Conservation (phyloP, 805 yeast species). For the Yarrowia divulgata region DNA sequence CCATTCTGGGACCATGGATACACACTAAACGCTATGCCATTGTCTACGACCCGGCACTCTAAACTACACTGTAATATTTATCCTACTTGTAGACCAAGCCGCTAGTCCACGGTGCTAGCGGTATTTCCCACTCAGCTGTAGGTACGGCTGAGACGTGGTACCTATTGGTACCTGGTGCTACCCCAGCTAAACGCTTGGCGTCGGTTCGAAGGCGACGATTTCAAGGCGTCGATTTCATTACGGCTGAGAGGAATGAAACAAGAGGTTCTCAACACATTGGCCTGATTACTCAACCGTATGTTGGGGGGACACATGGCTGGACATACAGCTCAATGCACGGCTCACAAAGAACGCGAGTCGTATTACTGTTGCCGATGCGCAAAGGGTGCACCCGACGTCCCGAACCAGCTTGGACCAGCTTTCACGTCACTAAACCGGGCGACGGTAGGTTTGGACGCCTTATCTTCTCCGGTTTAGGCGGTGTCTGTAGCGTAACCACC, state of each 20-base stretch:
- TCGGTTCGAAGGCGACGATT: too few relatives aligned
- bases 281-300: neutral
- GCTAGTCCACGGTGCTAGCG: neutral
- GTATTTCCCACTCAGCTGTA: neutral
- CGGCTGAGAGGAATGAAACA: neutral
- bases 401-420: constrained; percentile 22
- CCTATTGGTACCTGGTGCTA: constrained; percentile 6
- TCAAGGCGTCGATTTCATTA: neutral
- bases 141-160: constrained; percentile 3
- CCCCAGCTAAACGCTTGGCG: too few relatives aligned
- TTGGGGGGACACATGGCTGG: neutral
- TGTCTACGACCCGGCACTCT: neutral
- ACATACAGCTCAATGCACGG: neutral
- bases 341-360: constrained; percentile 6
- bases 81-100: neutral
- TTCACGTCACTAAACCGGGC: neutral
- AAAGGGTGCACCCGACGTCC: neutral
- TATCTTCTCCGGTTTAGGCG: constrained; percentile 11
- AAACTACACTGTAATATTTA: neutral
- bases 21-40: constrained; percentile 4
- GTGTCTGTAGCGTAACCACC: neutral
- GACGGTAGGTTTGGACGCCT: neutral
- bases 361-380: neutral
- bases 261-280: too few relatives aligned
- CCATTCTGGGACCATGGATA: neutral